Base-by-base conservation (phyloP, 2,329 filamentous ascomycete genomes). In the Neofusicoccum laricinum region DNA sequence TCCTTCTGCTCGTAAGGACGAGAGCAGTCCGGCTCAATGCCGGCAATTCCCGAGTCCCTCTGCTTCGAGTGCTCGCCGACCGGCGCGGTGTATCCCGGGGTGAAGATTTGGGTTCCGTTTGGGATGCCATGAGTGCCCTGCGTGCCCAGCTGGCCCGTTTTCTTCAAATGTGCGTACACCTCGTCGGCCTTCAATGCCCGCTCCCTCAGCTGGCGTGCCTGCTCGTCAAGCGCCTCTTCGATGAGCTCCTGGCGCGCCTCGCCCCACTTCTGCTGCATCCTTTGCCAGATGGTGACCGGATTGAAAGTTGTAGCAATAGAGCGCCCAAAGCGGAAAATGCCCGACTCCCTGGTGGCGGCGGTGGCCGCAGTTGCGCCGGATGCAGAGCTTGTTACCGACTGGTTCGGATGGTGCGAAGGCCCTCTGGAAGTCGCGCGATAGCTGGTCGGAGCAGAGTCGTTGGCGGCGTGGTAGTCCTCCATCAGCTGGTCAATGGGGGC, bases 401-500 rank as follows among this genome's bases (percentile, higher is more conserved):
- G 48, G 48, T 45, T 61, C 12, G 64, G 59, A 11, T 65, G 30
- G 53, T 67, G 63, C 48, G 59, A 36, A 40, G 49, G 32, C 5
- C n/a, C 25, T 19, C 51, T 48, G 14, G 21, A 21, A 51, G 36
- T 10, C 3, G 34, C 15, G 30, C 48, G 58, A 14, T 5, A 10
- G 40, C 38, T 30, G 34, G n/a, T 25, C 53, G 65, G 55, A 32
- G 41, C 17, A 32, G 38, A 45, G 7, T 53, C 43, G 8, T 65
- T 38, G 6, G 43, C 57, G 30, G 55, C 43, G 19, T 64, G 58
- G 55, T 79, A 79, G 41, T 74, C 74, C 30, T 72, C 72, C 76
- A 79, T 78, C 34, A 78, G 72, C 62, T 75, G 67, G 53, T 78
- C 76, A 11, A 64, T 53, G 21, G 51, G 32, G 15, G 77, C 72